Conservation (phyloP, 345 rosid species). For the Excoecaria agallocha region DNA sequence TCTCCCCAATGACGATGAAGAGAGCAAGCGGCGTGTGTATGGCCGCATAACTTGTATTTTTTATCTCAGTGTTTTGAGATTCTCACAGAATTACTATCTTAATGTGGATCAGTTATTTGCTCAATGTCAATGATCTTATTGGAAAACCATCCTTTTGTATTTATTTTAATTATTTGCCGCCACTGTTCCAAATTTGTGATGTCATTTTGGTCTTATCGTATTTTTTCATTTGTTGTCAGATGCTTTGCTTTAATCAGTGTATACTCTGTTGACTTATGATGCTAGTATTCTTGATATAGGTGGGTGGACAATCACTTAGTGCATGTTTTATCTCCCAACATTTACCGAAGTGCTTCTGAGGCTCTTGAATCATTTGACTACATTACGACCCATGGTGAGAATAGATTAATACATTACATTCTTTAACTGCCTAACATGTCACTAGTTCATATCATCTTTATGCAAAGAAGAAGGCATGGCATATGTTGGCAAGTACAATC, state of each 20-base stretch:
- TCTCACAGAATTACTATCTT: not conserved
- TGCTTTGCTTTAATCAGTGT: not conserved
- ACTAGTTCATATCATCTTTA: not conserved
- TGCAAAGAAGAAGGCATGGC: not conserved
- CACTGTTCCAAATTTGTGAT: not conserved
- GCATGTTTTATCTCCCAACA: conserved; percentile 88
- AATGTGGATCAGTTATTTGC: not conserved
- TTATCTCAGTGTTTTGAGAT: conserved; percentile 2
- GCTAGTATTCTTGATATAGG: conserved; percentile 34
- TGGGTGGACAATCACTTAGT: conserved; percentile 96
- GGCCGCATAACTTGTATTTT: conserved; percentile 13
- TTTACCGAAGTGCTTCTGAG: conserved; percentile 70
- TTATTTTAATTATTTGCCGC: not conserved
- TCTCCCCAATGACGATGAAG: conserved; percentile 50
- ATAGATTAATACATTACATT: not conserved
- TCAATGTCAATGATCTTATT: not conserved
- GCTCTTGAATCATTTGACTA: conserved; percentile 91
- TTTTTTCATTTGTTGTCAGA: not conserved
- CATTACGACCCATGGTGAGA: conserved; percentile 78
- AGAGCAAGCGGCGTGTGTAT: conserved; percentile 76
- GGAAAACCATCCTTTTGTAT: not conserved
- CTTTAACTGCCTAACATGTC: not conserved
- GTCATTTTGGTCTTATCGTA: not conserved
- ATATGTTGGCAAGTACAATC: not conserved
- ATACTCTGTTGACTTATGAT: conserved; percentile 8